Evolutionary conservation across 352 stramenopile genomes (phyloP).

Genomic region (Phytophthora syringae): DNA sequence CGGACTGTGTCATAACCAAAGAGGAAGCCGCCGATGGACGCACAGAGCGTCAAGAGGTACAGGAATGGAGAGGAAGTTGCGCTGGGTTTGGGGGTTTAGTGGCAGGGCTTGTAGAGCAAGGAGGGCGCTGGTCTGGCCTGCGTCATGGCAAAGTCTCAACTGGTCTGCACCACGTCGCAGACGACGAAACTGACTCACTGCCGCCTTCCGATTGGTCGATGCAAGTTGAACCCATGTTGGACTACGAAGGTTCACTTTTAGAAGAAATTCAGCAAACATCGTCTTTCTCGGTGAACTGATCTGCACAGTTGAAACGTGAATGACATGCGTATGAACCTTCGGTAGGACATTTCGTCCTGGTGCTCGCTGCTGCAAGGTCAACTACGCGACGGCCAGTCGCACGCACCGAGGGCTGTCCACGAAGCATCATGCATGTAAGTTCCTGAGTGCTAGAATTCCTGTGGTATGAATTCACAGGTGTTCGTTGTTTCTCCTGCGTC

Average conservation of each 20-base stretch:
- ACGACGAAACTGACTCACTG: constrained; percentile 28
- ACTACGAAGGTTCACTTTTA: no score
- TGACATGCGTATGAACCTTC: neutral
- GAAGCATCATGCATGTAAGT: no score
- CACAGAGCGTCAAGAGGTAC: constrained; percentile 71
- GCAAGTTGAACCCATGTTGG: constrained; percentile 7
- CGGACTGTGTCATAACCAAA: constrained; percentile 84
- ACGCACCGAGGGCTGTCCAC: no score
- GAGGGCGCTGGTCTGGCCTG: constrained; percentile 1
- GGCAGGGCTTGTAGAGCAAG: constrained; percentile 4
- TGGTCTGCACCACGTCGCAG: constrained; percentile 23
- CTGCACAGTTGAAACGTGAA: constrained; percentile 1
- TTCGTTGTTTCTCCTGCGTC: no score
- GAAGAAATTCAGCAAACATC: neutral
- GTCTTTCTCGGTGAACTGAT: neutral
- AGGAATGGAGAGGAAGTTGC: constrained; percentile 42
- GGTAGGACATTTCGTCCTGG: no score
- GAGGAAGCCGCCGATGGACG: constrained; percentile 81
- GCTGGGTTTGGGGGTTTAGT: neutral
- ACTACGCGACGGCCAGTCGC: neutral
- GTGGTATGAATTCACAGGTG: no score
- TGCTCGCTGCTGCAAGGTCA: neutral
- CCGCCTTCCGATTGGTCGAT: constrained; percentile 22
- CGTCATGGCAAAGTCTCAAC: constrained; percentile 23
- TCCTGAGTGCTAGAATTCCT: no score